Evolutionary conservation across 805 yeast genomes (phyloP), one percentile per base, ranked within the genome.

Genomic region (Yarrowia yakushimensis): DNA sequence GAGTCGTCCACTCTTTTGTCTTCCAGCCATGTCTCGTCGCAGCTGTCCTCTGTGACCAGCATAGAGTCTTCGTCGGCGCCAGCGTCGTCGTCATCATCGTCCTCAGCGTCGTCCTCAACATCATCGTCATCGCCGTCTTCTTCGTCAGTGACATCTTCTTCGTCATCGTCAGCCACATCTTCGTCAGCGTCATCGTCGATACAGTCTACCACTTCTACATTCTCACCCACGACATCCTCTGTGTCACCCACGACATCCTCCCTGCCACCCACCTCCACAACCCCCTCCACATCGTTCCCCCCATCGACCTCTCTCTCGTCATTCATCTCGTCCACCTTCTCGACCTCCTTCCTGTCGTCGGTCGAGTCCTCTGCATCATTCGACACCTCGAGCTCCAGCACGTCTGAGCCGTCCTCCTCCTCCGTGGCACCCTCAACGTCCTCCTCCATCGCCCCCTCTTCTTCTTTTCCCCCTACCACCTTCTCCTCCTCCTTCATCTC

Each of bases 341-440:
- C 55, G 17, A 48, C 55, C 10, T 31, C 39, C 4, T 48, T 48
- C 11, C 39, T 48, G 28, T 48, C 55, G 10, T 48, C 54, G 22
- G 36, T 31, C 17, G 54, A 46, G 31, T 46, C 55, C 39, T 22
- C 55, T 48, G 55, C 55, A 48, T 48, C 22, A 5, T 30, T 48
- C 30, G 17, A 20, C 20, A 48, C 55, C 23, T 30, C 37, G 5
- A n/a, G 27, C 34, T 12, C 17, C 15, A n/a, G n/a, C 34, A 31
- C 17, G 17, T 13, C 31, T 3, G 33, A 27, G 33, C 15, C 48
- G 23, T 27, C 34, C n/a, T 7, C 33, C n/a, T 7, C 33, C 10
- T n/a, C 13, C 23, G 37, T 17, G 12, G n/a, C 18, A 4, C 22
- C 37, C 12, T 5, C 5, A 7, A n/a, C 28, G 5, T 25, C 31